Conservation (phyloP, 192 early-diverging fungal species). For the Coemansia guatemalensis region DNA sequence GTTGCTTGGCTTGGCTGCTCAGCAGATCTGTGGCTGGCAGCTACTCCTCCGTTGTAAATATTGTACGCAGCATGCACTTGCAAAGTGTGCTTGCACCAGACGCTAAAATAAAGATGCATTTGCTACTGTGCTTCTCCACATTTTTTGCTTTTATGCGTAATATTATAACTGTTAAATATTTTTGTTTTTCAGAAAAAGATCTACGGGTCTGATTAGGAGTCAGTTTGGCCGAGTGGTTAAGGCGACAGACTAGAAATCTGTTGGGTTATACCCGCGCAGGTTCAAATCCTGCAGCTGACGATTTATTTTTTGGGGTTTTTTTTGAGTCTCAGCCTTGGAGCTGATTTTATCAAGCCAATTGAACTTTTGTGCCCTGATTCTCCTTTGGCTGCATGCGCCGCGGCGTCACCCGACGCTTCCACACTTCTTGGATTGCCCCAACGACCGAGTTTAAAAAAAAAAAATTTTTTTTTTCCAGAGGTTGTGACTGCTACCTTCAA, state of each 20-base stretch:
- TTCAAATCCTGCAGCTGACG: slow-evolving; percentile 69
- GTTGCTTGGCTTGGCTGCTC: too few species aligned
- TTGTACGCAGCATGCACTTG: too few species aligned
- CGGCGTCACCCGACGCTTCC: neutral
- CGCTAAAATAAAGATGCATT: too few species aligned
- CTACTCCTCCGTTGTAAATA: too few species aligned
- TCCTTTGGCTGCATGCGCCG: neutral
- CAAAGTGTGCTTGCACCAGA: too few species aligned
- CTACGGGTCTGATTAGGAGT: neutral
- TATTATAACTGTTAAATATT: slow-evolving; percentile 1
- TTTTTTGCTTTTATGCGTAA: slow-evolving; percentile 1
- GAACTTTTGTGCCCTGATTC: neutral
- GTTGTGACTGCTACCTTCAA: neutral
- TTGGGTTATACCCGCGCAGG: slow-evolving; percentile 47
- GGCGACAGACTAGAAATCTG: slow-evolving; percentile 63
- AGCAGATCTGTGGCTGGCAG: too few species aligned
- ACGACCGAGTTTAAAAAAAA: neutral
- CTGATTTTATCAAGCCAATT: neutral
- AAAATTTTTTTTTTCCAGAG: neutral
- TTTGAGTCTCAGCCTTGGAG: neutral
- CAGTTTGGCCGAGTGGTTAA: slow-evolving; percentile 66
- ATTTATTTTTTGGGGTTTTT: slow-evolving; percentile 16
- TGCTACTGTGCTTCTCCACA: slow-evolving; percentile 3
- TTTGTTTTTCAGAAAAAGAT: neutral
- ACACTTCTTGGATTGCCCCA: neutral